Conservation (phyloP, 495 filamentous ascomycete species). For the Trichoderma erinaceum region DNA sequence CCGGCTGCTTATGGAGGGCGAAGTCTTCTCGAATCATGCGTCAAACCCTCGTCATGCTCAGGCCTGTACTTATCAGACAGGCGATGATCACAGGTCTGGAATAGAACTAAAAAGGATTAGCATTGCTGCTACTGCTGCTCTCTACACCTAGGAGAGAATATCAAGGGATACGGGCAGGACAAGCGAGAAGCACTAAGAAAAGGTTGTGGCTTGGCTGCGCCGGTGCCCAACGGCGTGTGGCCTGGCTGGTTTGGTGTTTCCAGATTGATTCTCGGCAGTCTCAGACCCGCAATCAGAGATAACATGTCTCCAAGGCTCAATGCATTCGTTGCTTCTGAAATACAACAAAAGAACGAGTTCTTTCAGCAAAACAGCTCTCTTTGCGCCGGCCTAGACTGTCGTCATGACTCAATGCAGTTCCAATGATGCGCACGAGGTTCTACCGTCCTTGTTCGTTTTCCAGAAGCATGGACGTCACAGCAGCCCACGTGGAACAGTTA, state of each 20-base stretch:
- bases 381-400: background rate
- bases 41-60: background rate
- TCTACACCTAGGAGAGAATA: background rate
- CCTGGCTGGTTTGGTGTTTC: background rate
- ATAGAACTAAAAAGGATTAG: background rate
- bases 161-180: background rate
- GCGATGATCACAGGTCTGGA: background rate
- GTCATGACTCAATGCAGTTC: background rate
- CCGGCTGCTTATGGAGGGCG: background rate
- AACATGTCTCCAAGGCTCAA: background rate
- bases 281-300: background rate
- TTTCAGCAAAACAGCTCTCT: background rate
- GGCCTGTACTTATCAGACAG: conserved; percentile 3
- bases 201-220: background rate
- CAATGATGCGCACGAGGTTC: background rate
- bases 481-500: conserved; percentile 4
- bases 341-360: background rate
- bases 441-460: background rate
- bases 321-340: background rate
- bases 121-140: background rate
- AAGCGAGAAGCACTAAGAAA: background rate
- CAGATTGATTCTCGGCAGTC: background rate
- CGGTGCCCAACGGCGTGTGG: conserved; percentile 1
- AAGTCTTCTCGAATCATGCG: background rate
- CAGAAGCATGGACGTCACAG: conserved; percentile 2